Base-by-base conservation (phyloP, 2,329 filamentous ascomycete genomes). In the Sporothrix phasma region DNA sequence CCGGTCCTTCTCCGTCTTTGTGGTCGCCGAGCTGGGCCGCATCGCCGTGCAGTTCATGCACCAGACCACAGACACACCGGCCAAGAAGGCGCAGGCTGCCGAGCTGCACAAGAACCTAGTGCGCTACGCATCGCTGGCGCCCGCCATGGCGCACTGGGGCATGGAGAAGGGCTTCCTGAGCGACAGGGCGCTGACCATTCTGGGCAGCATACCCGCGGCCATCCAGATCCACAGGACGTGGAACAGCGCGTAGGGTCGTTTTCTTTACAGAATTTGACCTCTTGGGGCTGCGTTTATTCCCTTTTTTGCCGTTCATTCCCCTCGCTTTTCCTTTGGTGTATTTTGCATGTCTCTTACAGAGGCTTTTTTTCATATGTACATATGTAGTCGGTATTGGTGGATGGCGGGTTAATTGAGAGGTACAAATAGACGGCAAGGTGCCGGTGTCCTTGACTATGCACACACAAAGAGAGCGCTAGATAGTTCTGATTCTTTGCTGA, bases 81-180 rank as follows among this genome's bases (percentile, higher is more conserved):
- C 76, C 71, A 77, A 79, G 66, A 78, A 76, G 69, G 75, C 72
- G 53, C 84, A 82, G 76, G 70, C 70, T 49, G 72, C 69, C 13
- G 72, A 77, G 66, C 92, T 84, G 84, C 86, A 82, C 79, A 84
- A 81, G 72, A 83, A 87, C 71, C 76, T 93, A 62, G 78, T 85
- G 22, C 82, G 86, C 47, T 92, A 91, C 75, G 72, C 84, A 67
- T 86, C 88, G 37, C 96, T 90, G 85, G 85, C 89, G 64, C 91
- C 92, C 37, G 78, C 96, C 73, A 93, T 90, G 66, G 72, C 93
- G 29, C 91, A 97, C 77, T 96, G 89, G 88, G 88, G 90, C 70
- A 74, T 87, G 46, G 85, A 89, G 66, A 78, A 83, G 64, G 90
- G 89, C 0, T 71, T 74, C 45, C 69, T 82, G 62, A 73, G 74